Base-by-base conservation (phyloP, 352 stramenopile species). In the Peronospora farinosa region DNA sequence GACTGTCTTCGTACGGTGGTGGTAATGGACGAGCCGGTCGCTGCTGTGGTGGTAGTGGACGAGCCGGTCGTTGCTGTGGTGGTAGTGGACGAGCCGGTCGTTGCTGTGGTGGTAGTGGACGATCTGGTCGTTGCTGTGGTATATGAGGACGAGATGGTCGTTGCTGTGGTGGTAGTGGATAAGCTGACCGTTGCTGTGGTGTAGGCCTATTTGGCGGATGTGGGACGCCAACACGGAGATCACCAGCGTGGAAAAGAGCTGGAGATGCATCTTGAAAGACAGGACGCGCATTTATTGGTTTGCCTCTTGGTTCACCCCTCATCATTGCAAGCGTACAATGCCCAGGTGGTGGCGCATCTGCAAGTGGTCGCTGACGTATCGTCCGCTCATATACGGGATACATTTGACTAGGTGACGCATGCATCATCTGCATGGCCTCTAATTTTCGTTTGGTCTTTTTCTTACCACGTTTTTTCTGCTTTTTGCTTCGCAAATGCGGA, bases 361-460 rank as follows among this genome's bases (percentile, higher is more conserved):
- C 7, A 31, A 67, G 67, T 33, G 50, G 40, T 11, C 66, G 65
- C 40, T 65, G 67, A 7, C 69, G 67, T 19, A 44, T 65, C 17
- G 57, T 54, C 11, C 72, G 61, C 27, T 78, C 62, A 60, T 75
- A 78, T 2, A 54, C 55, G 4, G 32, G 13, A 8, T 35, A 15
- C 8, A 53, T 31, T 42, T 49, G 52, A 17, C 30, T 42, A 41
- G 46, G 36, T n/a, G 27, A 16, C 2, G n/a, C 28, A 23, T 51
- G 28, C 27, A 54, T 44, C 56, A 62, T 50, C 31, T 76, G 47
- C 65, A 83, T 79, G n/a, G 59, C 55, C 1, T 85, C 79, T 11
- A 78, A 43, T 43, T 91, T 88, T 13, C 80, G 75, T 47, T 91
- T 91, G 0, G 60, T 54, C 41, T 85, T 86, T 54, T 89, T 92